Base-by-base conservation (phyloP, 345 rosid species). In the Pseudoturritis turrita region DNA sequence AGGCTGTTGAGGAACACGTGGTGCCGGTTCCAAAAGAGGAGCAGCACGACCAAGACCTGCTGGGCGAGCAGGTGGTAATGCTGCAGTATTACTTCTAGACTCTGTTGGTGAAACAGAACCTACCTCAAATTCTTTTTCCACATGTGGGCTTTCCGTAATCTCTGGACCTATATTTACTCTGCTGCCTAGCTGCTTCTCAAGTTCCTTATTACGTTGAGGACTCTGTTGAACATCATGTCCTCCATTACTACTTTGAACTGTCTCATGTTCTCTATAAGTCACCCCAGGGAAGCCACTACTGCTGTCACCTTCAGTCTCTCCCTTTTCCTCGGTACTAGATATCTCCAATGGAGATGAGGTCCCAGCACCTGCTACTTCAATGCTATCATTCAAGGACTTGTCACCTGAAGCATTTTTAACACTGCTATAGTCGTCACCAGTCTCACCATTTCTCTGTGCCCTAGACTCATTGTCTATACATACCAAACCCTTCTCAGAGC, bases 31-130 rank as follows among this genome's bases (percentile, higher is more conserved):
- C 81, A 87, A 77, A 44, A 90, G 82, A 1, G 96, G 92, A 40
- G 92, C 92, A 75, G 86, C 95, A 39, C 88, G 87, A 22, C 98
- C 97, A 60, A 96, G 98, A 50, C 98, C 99, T 68, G 90, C 96
- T 43, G 99, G 99, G 59, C 84, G 91, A 79, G 84, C 79, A 74
- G 88, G 74, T 17, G 74, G 74, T 58, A 21, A 11, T 0, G 36
- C 50, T 64, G 81, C 76, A 73, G 78, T 19, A 69, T 56, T 81
- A 40, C 83, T 23, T 65, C 78, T 62, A 66, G 78, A 81, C 60
- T 60, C 85, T 22, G 85, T 62, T 45, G 89, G 75, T 37, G 87
- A 72, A 36, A 71, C 80, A 37, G 65, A 57, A 62, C 22, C 55
- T 74, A 21, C 64, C 63, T 81, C 81, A 14, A 65, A 11, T 65